A percentile compares a stretch with the other conserved stretches of the same genome.
These are phyloP conservation scores for Blastocrithidia nonstop DNA, from an alignment of 208 protist genomes.

Conservation along the genomic window DNA sequence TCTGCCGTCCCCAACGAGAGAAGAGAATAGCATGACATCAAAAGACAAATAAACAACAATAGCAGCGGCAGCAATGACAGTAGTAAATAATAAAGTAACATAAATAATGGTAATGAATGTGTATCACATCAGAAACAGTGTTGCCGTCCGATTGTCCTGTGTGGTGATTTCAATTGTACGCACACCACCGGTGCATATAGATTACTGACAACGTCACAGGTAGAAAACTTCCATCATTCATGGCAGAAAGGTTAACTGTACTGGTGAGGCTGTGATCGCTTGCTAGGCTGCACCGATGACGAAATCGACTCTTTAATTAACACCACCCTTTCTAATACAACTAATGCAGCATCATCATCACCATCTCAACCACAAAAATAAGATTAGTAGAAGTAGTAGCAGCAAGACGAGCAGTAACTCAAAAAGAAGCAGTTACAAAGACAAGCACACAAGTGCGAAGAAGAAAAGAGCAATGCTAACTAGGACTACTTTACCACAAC, in stretches of 20 bases:
- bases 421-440: conserved; percentile 4
- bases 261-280: conserved; percentile 66
- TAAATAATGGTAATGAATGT: too few species aligned
- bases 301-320: conserved; percentile 13
- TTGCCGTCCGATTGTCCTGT: conserved; percentile 32
- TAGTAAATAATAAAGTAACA: not conserved
- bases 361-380: too few species aligned
- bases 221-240: conserved; percentile 39
- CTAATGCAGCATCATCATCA: too few species aligned
- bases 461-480: not conserved
- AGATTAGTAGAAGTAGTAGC: too few species aligned
- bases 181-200: conserved; percentile 61
- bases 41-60: not conserved
- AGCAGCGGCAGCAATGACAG: not conserved
- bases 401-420: too few species aligned
- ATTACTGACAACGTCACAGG: conserved; percentile 59
- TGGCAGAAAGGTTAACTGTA: conserved; percentile 80
- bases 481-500: conserved; percentile 17
- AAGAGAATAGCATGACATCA: not conserved
- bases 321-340: too few species aligned
- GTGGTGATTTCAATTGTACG: conserved; percentile 83
- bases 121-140: too few species aligned
- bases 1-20: not conserved
- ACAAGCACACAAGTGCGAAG: conserved; percentile 7
- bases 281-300: conserved; percentile 40